Percentiles rank a stretch among this genome's conserved stretches.
Evolutionary conservation across 2,329 filamentous ascomycete genomes (phyloP).

Genomic region (Microsporum audouinii): DNA sequence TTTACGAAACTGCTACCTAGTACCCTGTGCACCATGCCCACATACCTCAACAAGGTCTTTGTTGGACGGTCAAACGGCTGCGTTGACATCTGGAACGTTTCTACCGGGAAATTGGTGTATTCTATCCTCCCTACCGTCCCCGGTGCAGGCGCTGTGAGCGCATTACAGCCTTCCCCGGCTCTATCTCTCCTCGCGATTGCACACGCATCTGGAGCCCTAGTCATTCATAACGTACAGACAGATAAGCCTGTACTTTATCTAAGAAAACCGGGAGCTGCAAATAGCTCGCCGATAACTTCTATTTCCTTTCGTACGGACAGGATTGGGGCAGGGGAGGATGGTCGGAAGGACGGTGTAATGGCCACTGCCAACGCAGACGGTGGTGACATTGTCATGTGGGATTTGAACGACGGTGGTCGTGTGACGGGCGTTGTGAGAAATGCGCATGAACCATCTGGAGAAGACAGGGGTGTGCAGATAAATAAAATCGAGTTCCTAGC

Average conservation of each 20-base stretch:
- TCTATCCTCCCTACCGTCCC: conserved; percentile 68
- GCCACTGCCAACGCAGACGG: conserved; percentile 68
- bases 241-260: conserved; percentile 63
- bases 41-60: conserved; percentile 91
- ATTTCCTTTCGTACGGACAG: conserved; percentile 89
- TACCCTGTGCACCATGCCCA: conserved; percentile 77
- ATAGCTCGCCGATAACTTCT: conserved; percentile 55
- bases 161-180: conserved; percentile 71
- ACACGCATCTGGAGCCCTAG: conserved; percentile 65
- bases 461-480: conserved; percentile 57
- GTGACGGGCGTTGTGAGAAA: conserved; percentile 77
- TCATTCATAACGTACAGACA: conserved; percentile 68
- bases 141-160: conserved; percentile 70
- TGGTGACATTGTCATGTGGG: conserved; percentile 92
- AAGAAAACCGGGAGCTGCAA: conserved; percentile 50
- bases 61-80: conserved; percentile 76
- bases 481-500: conserved; percentile 80
- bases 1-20: conserved; percentile 59
- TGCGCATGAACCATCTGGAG: conserved; percentile 57
- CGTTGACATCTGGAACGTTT: conserved; percentile 96
- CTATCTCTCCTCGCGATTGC: conserved; percentile 79
- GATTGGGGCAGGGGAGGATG: conserved; percentile 76
- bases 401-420: conserved; percentile 77
- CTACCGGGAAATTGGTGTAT: conserved; percentile 80
- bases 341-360: conserved; percentile 79